Conservation (phyloP, 768 basidiomycete genomes). For the Mycena alexandri region DNA sequence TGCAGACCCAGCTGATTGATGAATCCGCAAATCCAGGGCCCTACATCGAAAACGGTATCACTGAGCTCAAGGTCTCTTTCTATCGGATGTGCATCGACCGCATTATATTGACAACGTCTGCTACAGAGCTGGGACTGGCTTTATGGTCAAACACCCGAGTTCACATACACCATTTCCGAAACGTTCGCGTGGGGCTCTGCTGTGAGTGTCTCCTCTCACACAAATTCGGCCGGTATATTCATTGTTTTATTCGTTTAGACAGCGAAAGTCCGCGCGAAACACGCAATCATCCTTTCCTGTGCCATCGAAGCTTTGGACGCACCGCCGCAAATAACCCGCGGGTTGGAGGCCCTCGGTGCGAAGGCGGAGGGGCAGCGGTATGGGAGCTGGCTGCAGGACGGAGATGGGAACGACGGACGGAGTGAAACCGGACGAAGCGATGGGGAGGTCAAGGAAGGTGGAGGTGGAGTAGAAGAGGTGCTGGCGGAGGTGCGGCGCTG, state of each 20-base stretch:
- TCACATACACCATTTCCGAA: constrained; percentile 69
- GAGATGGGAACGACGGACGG: background rate
- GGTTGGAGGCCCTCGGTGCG: constrained; percentile 1
- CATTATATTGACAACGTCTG: constrained; percentile 6
- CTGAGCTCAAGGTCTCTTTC: constrained; percentile 72
- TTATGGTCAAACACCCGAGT: constrained; percentile 90
- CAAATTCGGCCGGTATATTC: background rate
- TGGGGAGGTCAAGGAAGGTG: too few relatives aligned
- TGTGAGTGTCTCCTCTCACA: constrained; percentile 48
- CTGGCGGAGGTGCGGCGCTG: constrained; percentile 6
- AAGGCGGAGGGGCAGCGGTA: constrained; percentile 11
- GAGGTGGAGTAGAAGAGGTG: too few relatives aligned
- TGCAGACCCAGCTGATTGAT: constrained; percentile 29
- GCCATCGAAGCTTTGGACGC: constrained; percentile 8
- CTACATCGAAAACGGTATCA: constrained; percentile 77
- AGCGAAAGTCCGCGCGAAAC: constrained; percentile 22
- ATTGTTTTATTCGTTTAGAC: constrained; percentile 9
- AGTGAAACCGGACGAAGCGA: background rate
- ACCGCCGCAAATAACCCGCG: background rate
- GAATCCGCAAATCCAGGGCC: constrained; percentile 49
- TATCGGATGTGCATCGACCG: background rate
- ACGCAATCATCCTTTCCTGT: constrained; percentile 31
- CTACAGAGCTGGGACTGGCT: constrained; percentile 91
- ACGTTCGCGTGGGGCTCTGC: constrained; percentile 67
- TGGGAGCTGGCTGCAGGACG: constrained; percentile 10